Percentiles rank a stretch among this genome's conserved stretches.
Evolutionary conservation across 1,284 basidiomycete genomes (phyloP).

Genomic region (Boletus mariae): DNA sequence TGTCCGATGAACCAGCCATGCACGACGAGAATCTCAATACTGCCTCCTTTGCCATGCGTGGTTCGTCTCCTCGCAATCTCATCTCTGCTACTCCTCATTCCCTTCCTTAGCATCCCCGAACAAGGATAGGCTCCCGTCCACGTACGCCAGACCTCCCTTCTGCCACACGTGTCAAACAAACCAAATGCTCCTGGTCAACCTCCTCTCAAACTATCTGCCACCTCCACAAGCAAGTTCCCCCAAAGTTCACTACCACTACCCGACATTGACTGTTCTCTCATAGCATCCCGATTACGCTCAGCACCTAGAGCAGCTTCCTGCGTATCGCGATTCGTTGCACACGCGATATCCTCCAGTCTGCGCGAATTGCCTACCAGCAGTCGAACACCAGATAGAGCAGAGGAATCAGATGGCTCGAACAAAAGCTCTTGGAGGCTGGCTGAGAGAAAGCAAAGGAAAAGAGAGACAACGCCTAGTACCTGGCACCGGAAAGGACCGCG

Average conservation of each 20-base stretch:
- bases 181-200: conserved; percentile 79
- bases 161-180: conserved; percentile 89
- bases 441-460: conserved; percentile 61
- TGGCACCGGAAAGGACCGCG: conserved; percentile 36
- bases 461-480: conserved; percentile 47
- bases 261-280: not conserved
- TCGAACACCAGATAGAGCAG: conserved; percentile 74
- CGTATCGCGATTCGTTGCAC: conserved; percentile 73
- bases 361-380: conserved; percentile 63
- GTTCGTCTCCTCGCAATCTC: conserved; percentile 38
- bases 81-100: conserved; percentile 1
- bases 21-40: conserved; percentile 71
- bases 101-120: conserved; percentile 53
- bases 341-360: conserved; percentile 86
- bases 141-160: conserved; percentile 61
- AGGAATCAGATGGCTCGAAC: conserved; percentile 81
- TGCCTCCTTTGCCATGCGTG: conserved; percentile 70
- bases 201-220: conserved; percentile 86
- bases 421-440: conserved; percentile 67
- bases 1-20: conserved; percentile 86
- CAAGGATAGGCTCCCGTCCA: conserved; percentile 61
- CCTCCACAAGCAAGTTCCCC: conserved; percentile 49
- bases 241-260: not conserved
- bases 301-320: conserved; percentile 60
- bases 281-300: conserved; percentile 70